Base-by-base conservation (phyloP, 73 alveolate genomes). In the Breviolum minutum region DNA sequence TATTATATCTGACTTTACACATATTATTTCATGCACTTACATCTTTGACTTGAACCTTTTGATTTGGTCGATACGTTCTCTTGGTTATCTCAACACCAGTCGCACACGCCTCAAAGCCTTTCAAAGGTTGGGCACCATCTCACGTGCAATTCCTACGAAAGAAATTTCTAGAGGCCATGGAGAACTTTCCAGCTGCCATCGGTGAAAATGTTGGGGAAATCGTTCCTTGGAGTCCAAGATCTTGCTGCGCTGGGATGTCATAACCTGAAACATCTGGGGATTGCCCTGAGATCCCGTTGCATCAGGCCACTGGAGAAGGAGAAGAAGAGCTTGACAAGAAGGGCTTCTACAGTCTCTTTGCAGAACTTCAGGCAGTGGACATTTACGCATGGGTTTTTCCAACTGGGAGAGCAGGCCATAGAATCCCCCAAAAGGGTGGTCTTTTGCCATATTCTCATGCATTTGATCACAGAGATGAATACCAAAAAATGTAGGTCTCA, bases 271-370 rank as follows among this genome's bases (percentile, higher is more conserved):
- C n/a, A n/a, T n/a, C n/a, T n/a, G n/a, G n/a, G n/a, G n/a, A 17
- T 70, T 9, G 80, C 80, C 80, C 80, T 17, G 27, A 71, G 81
- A 71, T 40, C 54, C 3, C 54, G 54, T 40, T 40, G 54, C 54
- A n/a, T 29, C 71, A 91, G 97, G 97, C 97, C 40, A 91, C 97
- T 61, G 97, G 86, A 48, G 86, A 91, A 32, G 97, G 97, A 22
- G 97, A 91, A 60, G 97, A 91, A 89, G 97, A 91, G 97, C 97
- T 91, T 79, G 97, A 91, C 97, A 91, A 91, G 80, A 91, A 22
- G 30, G 97, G 97, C 66, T 91, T 91, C 97, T 91, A 69, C 40
- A 12, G 97, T 66, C 97, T 91, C 68, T 91, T 91, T 64, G 97
- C 97, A 14, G 97, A 91, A 68, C 89, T 91, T 48, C 97, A 91